Base-by-base conservation (phyloP, 495 filamentous ascomycete genomes). In the Podospora anserina region DNA sequence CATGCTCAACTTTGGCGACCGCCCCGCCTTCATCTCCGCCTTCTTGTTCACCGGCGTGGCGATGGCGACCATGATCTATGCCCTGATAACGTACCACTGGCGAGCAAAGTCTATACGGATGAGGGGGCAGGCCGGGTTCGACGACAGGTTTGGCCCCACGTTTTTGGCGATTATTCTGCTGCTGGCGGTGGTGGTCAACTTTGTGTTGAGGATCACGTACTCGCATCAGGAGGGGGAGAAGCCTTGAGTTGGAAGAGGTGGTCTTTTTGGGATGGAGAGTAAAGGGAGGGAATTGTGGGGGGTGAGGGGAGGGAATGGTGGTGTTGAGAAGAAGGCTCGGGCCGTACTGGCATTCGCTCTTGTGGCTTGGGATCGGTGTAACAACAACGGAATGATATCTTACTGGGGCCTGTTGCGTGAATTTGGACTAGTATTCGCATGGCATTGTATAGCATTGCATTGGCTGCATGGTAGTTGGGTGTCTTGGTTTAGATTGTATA, bases 1-100 rank as follows among this genome's bases (percentile, higher is more conserved):
- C 64, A 91, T 99, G 69, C 87, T 99, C 70, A 99, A 99, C 85
- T 99, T 99, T 74, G 94, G 95, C 75, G 96, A 99, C 79, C 88
- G 87, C 64, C 86, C 95, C 61, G 94, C 94, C 66, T 92, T 93
- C 75, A 96, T 97, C 81, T 93, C 90, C 68, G 93, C 95, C 27
- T 92, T 89, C 44, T 82, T 97, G 6, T 99, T 99, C 82, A 99
- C 96, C 3, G 76, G 94, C 70, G 94, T 98, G 68, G 94, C 96
- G 62, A 93, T 99, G 90, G 88, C 89, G 4, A 89, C 93, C 34
- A 97, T 98, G 94, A 82, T 96, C 61, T 99, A 99, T 75, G 95
- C 95, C 30, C 84, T 98, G 9, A 86, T 91, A 61, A 97, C 95
- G 16, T 99, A 95, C 80, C 96, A 98, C 76, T 99, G 95, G 95